Evolutionary conservation across 768 basidiomycete species (phyloP).

Genomic region (Panaeolus papilionaceus): DNA sequence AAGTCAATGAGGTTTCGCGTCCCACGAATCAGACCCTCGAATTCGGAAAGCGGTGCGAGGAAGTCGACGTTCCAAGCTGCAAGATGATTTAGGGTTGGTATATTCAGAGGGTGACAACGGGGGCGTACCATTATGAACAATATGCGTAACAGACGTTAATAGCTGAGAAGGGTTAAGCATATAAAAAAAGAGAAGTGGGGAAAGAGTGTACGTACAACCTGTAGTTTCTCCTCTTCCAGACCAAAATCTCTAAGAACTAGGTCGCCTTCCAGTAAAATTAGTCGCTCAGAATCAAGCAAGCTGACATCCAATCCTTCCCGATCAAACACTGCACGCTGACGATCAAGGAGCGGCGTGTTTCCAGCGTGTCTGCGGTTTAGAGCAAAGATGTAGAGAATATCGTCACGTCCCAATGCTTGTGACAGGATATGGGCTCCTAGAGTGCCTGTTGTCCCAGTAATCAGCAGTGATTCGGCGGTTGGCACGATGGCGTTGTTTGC

Average conservation of each 20-base stretch:
- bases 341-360: constrained; percentile 10
- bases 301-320: constrained; percentile 13
- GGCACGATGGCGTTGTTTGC: not conserved
- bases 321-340: constrained; percentile 12
- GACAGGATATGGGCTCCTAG: constrained; percentile 42
- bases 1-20: constrained; percentile 40
- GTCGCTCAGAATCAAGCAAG: constrained; percentile 9
- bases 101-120: not conserved
- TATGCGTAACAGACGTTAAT: constrained; percentile 30
- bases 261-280: constrained; percentile 18
- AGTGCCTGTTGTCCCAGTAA: constrained; percentile 46
- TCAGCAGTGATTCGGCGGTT: constrained; percentile 28
- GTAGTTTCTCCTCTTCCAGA: not conserved
- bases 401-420: constrained; percentile 29
- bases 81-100: not conserved
- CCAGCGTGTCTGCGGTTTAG: constrained; percentile 33
- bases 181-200: not conserved
- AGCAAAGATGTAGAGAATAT: constrained; percentile 38
- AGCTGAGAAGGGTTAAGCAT: not conserved
- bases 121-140: constrained; percentile 28
- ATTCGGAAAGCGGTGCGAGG: constrained; percentile 2
- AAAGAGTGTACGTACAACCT: constrained; percentile 12
- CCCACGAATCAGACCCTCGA: constrained; percentile 29
- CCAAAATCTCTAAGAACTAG: constrained; percentile 13
- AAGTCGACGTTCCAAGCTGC: not conserved